Evolutionary conservation across 768 basidiomycete species (phyloP).

Genomic region (Hortiboletus campestris): DNA sequence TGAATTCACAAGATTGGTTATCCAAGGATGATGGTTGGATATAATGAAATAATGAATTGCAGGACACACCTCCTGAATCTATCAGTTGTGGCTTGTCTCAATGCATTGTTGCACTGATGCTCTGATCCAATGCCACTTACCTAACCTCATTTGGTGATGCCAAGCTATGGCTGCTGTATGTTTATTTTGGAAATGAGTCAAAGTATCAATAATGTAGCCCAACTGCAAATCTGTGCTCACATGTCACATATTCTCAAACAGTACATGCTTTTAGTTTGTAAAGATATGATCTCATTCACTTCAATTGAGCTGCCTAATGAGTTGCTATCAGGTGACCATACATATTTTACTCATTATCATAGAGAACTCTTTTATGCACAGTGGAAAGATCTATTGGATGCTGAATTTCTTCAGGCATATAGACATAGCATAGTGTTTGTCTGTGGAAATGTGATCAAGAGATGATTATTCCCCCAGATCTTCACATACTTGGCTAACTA

Average conservation of each 20-base stretch:
- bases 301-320: background rate
- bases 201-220: conserved; percentile 1
- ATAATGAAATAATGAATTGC: background rate
- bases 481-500: background rate
- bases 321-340: background rate
- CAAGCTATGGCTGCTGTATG: background rate
- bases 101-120: background rate
- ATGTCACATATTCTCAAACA: background rate
- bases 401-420: background rate
- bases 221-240: background rate
- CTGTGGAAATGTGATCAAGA: background rate
- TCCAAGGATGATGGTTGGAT: too few relatives aligned
- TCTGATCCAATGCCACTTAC: background rate
- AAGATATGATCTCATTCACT: too few relatives aligned
- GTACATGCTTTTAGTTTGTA: too few relatives aligned
- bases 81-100: background rate
- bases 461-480: background rate
- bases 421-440: background rate
- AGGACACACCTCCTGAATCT: too few relatives aligned
- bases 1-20: too few relatives aligned
- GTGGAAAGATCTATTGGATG: background rate
- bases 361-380: background rate
- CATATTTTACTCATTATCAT: background rate
- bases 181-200: background rate
- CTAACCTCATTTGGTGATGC: background rate